Percentiles rank a stretch among this genome's conserved stretches.
phyloP scores from a whole-genome alignment of 805 yeast genomes.

The Tetrapisispora fleetii region DNA sequence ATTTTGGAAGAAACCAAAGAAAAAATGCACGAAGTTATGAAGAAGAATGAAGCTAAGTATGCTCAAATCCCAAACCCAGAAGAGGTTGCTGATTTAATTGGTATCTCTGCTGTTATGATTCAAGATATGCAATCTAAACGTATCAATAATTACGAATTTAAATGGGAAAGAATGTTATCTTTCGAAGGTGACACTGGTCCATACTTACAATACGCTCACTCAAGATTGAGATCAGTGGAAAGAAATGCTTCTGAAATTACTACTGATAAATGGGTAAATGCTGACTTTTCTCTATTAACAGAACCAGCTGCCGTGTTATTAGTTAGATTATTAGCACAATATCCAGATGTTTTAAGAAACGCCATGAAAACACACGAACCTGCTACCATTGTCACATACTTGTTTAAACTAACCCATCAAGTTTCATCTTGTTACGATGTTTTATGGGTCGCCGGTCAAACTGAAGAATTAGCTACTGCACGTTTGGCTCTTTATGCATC shows the following conservation, averaged over 20 bases:
- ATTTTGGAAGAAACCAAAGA: slow-evolving; percentile 89
- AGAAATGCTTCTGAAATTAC: slow-evolving; percentile 58
- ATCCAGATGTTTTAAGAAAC: slow-evolving; percentile 80
- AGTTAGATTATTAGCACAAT: slow-evolving; percentile 72
- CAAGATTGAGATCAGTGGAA: slow-evolving; percentile 89
- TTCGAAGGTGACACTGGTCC: slow-evolving; percentile 99
- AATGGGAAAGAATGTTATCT: slow-evolving; percentile 96
- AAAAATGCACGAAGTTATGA: slow-evolving; percentile 94
- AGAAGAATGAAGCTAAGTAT: slow-evolving; percentile 80
- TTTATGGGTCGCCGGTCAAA: slow-evolving; percentile 95
- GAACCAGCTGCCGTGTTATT: slow-evolving; percentile 66
- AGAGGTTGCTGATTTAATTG: slow-evolving; percentile 87
- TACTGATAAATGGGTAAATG: slow-evolving; percentile 34
- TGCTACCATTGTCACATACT: slow-evolving; percentile 84
- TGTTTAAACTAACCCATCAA: slow-evolving; percentile 84
- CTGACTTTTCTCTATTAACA: slow-evolving; percentile 51
- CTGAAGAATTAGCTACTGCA: slow-evolving; percentile 73
- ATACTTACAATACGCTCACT: slow-evolving; percentile 95
- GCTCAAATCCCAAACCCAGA: slow-evolving; percentile 92
- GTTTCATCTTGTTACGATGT: slow-evolving; percentile 95
- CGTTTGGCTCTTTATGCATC: slow-evolving; percentile 85
- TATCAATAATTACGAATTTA: slow-evolving; percentile 88
- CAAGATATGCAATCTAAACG: slow-evolving; percentile 99
- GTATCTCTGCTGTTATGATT: slow-evolving; percentile 95
- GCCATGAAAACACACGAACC: slow-evolving; percentile 86